These are phyloP conservation scores for Amaranthus hypochondriacus DNA, from an alignment of 148 eudicot genomes.

Conservation along the genomic window DNA sequence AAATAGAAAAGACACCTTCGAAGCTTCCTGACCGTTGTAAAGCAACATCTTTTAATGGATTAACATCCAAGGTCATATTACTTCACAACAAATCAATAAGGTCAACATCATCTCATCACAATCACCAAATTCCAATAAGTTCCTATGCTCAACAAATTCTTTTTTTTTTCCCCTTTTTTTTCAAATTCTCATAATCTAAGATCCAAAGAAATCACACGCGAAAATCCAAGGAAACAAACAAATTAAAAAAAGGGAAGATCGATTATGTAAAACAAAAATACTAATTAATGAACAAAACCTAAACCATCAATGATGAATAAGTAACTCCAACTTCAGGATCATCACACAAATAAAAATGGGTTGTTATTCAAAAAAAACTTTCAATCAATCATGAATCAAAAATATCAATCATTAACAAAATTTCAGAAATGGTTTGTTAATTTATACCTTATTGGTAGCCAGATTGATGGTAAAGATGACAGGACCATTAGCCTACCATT, in stretches of 20 bases:
- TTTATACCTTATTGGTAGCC: slow-evolving; percentile 68
- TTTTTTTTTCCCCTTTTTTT: no score
- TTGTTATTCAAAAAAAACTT: no score
- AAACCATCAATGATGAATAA: no score
- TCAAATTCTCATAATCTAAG: background rate
- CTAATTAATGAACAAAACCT: no score
- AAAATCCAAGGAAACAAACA: background rate
- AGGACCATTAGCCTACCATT: slow-evolving; percentile 78
- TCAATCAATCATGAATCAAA: no score
- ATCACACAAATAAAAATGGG: no score
- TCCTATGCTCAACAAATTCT: background rate
- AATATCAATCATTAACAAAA: background rate
- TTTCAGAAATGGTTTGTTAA: background rate
- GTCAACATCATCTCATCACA: slow-evolving; percentile 35
- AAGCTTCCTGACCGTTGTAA: slow-evolving; percentile 97
- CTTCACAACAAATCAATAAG: slow-evolving; percentile 37
- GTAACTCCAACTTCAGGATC: no score
- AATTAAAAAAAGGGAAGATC: background rate
- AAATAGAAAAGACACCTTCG: slow-evolving; percentile 49
- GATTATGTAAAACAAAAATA: no score
- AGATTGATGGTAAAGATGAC: slow-evolving; percentile 65
- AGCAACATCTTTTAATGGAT: slow-evolving; percentile 59
- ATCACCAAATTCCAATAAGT: background rate
- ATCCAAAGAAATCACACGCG: background rate
- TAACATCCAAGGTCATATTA: slow-evolving; percentile 47